Base-by-base conservation (phyloP, 2,329 filamentous ascomycete genomes). In the Chrysosphaeria jannelii region DNA sequence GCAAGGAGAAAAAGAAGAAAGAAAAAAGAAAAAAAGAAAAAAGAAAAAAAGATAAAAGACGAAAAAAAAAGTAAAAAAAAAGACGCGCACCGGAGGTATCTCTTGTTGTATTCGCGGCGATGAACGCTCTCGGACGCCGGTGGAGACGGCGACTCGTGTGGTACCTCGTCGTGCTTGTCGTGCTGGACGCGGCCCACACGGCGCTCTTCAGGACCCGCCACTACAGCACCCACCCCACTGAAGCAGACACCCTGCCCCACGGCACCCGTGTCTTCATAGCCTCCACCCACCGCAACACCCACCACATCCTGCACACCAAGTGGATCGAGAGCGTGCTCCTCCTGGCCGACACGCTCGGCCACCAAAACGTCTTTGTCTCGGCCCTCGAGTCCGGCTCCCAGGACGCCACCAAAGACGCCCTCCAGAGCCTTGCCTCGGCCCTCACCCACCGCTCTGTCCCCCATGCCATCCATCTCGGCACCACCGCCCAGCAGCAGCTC, bases 181-280 rank as follows among this genome's bases (percentile, higher is more conserved):
- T 15, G 14, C 19, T 17, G 8, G 13, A 17, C 17, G 15, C 8
- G 22, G n/a, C 11, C 10, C 11, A 17, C 15, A 8, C 17, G 17
- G 17, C n/a, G 17, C 17, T 19, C 17, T n/a, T 19, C 7, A n/a
- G 17, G n/a, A n/a, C 17, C n/a, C 7, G 7, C 7, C 17, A n/a
- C 17, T 19, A n/a, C 17, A 19, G 7, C 7, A 19, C n/a, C 7
- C 17, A 19, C 17, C 7, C 17, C n/a, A n/a, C n/a, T n/a, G n/a
- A n/a, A n/a, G n/a, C n/a, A n/a, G n/a, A n/a, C n/a, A n/a, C n/a
- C n/a, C n/a, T n/a, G n/a, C n/a, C n/a, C n/a, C n/a, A n/a, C n/a
- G n/a, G n/a, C n/a, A n/a, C n/a, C n/a, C n/a, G n/a, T n/a, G 51
- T 72, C 30, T 74, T 57, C 42, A 67, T 74, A 24, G 58, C 60